Evolutionary conservation across 306 rosid genomes (phyloP), one percentile per base, ranked within the genome.

Genomic region (Astragalus glycyphyllos): DNA sequence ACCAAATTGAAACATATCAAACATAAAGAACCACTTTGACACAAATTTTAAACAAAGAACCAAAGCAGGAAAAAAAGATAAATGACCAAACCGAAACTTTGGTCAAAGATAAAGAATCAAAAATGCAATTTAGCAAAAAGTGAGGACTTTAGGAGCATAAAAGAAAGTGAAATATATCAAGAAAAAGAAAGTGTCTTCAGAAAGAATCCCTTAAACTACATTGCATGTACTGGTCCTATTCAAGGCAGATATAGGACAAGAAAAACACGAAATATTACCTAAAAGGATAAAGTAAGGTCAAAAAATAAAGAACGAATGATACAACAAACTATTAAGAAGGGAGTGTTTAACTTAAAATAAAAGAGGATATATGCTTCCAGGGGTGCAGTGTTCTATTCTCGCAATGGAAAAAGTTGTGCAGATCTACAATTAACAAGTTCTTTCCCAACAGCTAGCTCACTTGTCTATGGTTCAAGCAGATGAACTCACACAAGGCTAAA

Each of bases 371-470:
- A 51, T 63, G 69, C 59, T 5, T 71, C 65, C 41, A 53, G 11
- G 10, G 38, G 41, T 69, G 61, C 57, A 6, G 68, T 63, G 67
- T 77, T 55, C 55, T 71, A 62, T 35, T 51, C 54, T 65, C 40
- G 62, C 34, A 65, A 49, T 26, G 68, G 75, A 58, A 59, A 78
- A 67, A 16, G 46, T 15, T 47, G 55, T 29, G 55, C 26, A 63
- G 59, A 55, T 47, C 59, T 71, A 46, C 64, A 71, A 54, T 26
- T 14, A 47, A 45, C 31, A 71, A 55, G 23, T 53, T 79, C 56
- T 68, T 56, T 79, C 73, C 65, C 71, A 42, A 10, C 51, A 41
- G 15, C 60, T 8, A 41, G 15, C 60, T 8, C 65, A 62, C n/a
- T 51, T 62, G 55, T 77, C 72, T 62, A 55, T 26, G 6, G 55